These are phyloP conservation scores for Acanthamoeba lugdunensis DNA, from an alignment of 208 protist genomes.

Conservation along the genomic window DNA sequence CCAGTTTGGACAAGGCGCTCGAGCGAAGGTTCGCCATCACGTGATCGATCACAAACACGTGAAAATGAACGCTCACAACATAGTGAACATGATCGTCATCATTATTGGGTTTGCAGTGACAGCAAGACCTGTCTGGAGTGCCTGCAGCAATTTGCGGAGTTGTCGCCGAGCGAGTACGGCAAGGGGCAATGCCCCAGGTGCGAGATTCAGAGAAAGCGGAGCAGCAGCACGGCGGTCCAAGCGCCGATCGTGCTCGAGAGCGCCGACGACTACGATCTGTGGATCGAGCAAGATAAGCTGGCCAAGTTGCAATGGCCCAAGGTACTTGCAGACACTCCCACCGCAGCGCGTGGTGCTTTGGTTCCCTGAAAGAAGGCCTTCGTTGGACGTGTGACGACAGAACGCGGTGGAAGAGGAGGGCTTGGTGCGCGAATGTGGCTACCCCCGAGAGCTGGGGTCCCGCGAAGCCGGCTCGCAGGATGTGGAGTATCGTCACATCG, in stretches of 20 bases:
- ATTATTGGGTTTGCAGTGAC: background rate
- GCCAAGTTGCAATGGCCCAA: conserved; percentile 14
- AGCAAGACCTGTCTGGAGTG: conserved; percentile 28
- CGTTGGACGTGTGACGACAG: background rate
- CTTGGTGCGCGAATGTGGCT: conserved; percentile 9
- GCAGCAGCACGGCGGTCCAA: background rate
- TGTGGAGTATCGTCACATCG: conserved; percentile 8
- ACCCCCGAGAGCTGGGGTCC: conserved; percentile 31
- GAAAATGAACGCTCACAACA: background rate
- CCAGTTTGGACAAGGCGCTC: conserved; percentile 1
- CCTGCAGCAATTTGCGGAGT: background rate
- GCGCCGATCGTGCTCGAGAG: background rate
- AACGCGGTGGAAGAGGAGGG: background rate
- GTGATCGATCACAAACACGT: background rate
- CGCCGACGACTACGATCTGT: conserved; percentile 25
- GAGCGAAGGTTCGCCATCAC: background rate
- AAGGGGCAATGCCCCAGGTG: background rate
- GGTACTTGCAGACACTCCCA: background rate
- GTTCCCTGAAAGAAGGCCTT: background rate
- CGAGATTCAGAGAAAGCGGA: background rate
- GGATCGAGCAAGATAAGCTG: conserved; percentile 6
- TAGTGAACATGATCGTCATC: background rate
- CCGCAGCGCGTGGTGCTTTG: too few relatives aligned
- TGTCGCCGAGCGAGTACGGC: background rate
- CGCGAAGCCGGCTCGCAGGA: background rate